A percentile compares a stretch with the other conserved stretches of the same genome.
phyloP scores from a whole-genome alignment of 2,329 filamentous ascomycete genomes.

The Colletotrichum incanum region DNA sequence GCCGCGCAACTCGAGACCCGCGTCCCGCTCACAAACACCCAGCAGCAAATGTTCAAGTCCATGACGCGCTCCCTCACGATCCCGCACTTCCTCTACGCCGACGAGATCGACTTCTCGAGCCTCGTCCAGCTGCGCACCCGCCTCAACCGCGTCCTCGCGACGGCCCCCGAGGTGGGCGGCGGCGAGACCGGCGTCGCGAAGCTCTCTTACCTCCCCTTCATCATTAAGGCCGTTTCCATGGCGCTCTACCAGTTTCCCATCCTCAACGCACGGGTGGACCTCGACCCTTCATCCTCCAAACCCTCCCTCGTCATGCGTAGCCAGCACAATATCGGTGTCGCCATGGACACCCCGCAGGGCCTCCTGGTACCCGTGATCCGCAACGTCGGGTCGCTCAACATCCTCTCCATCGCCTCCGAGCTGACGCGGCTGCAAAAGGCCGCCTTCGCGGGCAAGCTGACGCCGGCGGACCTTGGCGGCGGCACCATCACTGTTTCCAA shows the following conservation, averaged over 20 bases:
- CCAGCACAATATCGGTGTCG: constrained; percentile 95
- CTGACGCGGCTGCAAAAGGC: constrained; percentile 81
- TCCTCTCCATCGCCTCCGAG: constrained; percentile 84
- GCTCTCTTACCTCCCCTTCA: constrained; percentile 92
- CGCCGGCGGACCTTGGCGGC: constrained; percentile 81
- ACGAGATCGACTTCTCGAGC: constrained; percentile 86
- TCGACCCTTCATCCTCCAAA: constrained; percentile 64
- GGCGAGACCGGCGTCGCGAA: constrained; percentile 66
- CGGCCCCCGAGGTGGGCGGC: constrained; percentile 62
- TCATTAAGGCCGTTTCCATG: constrained; percentile 94
- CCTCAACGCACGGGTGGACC: constrained; percentile 88
- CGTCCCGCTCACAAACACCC: constrained; percentile 81
- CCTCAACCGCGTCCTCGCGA: constrained; percentile 77
- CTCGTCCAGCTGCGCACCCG: constrained; percentile 81
- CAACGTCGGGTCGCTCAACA: constrained; percentile 83
- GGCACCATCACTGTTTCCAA: constrained; percentile 97
- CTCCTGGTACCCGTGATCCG: constrained; percentile 94
- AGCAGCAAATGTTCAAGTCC: constrained; percentile 95
- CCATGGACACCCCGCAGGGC: constrained; percentile 92
- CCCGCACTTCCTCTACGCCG: constrained; percentile 95
- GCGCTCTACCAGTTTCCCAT: constrained; percentile 86
- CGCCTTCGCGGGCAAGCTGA: constrained; percentile 82
- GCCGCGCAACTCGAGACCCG: constrained; percentile 76
- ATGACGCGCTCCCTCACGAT: constrained; percentile 95
- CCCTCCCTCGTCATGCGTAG: constrained; percentile 84